Percentiles rank a stretch among this genome's conserved stretches.
Conservation (phyloP, 2,329 filamentous ascomycete species). For the Alternaria arbusti region DNA sequence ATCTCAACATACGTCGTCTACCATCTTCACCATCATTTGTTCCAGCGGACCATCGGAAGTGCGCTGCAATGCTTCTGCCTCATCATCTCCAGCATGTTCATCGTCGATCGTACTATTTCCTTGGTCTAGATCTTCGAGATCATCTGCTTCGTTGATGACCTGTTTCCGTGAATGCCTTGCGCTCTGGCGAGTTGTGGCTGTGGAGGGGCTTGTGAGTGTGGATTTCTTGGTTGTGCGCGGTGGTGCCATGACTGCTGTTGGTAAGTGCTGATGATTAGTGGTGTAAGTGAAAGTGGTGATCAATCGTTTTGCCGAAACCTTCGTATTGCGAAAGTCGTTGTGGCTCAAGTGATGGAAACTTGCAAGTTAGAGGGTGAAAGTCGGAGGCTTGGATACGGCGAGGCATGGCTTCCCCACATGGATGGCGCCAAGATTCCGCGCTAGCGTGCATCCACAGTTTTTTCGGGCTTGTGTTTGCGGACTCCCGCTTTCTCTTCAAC, state of each 20-base stretch:
- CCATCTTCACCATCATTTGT: constrained; percentile 28
- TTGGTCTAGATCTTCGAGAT: constrained; percentile 7
- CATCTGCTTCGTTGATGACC: constrained; percentile 4
- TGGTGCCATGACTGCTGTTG: constrained; percentile 21
- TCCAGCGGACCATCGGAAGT: constrained; percentile 13
- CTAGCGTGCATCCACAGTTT: constrained; percentile 39
- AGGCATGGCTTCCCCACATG: constrained; percentile 21
- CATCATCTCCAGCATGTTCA: constrained; percentile 3
- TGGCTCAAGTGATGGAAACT: not conserved
- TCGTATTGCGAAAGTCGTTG: not conserved
- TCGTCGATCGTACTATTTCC: constrained; percentile 7
- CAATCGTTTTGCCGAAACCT: not conserved
- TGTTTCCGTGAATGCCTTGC: constrained; percentile 11
- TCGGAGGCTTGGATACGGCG: not conserved
- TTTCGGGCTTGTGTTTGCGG: constrained; percentile 20
- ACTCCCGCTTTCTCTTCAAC: constrained; percentile 19
- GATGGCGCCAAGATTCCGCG: constrained; percentile 38
- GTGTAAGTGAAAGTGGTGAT: not conserved
- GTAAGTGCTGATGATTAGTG: constrained; percentile 25
- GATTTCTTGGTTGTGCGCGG: constrained; percentile 17
- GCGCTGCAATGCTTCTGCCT: constrained; percentile 10
- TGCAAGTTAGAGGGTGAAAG: not conserved
- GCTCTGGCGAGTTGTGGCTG: constrained; percentile 13
- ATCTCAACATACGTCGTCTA: constrained; percentile 28
- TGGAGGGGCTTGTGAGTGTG: constrained; percentile 2